These are phyloP conservation scores for Diplodia corticola DNA, from an alignment of 2,329 filamentous ascomycete genomes.

Conservation along the genomic window DNA sequence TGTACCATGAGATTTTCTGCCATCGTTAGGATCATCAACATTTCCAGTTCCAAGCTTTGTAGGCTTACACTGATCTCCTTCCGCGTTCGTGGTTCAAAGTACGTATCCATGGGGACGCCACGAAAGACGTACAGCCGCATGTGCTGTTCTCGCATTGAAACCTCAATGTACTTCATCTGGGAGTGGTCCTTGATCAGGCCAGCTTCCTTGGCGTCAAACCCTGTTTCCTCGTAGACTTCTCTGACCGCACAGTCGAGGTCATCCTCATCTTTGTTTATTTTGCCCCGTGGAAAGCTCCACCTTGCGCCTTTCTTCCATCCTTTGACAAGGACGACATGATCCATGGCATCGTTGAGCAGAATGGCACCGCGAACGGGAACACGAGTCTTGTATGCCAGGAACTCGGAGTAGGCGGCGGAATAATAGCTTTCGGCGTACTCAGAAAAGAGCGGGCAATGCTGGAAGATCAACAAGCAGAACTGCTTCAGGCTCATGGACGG, in stretches of 20 bases:
- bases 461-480: constrained; percentile 89
- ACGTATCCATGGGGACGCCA: constrained; percentile 79
- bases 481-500: constrained; percentile 81
- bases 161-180: constrained; percentile 79
- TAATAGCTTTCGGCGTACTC: constrained; percentile 77
- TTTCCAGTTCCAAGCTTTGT: background rate
- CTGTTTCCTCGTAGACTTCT: constrained; percentile 96
- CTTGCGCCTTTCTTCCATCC: constrained; percentile 96
- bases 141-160: constrained; percentile 89
- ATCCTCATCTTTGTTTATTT: constrained; percentile 96
- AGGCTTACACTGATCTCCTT: constrained; percentile 79
- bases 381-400: constrained; percentile 89
- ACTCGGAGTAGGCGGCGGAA: constrained; percentile 83
- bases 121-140: constrained; percentile 91
- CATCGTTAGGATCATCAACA: constrained; percentile 25
- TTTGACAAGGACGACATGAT: constrained; percentile 88
- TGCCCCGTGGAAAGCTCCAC: constrained; percentile 95
- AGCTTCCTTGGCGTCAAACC: constrained; percentile 75
- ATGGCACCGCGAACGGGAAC: constrained; percentile 94
- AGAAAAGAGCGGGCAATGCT: constrained; percentile 87
- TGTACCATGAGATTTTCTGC: constrained; percentile 88
- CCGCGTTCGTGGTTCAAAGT: constrained; percentile 85
- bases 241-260: constrained; percentile 91
- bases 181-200: constrained; percentile 70
- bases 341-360: constrained; percentile 90